These are phyloP conservation scores for Penicillium sclerotigenum DNA, from an alignment of 2,329 filamentous ascomycete species.

Conservation along the genomic window DNA sequence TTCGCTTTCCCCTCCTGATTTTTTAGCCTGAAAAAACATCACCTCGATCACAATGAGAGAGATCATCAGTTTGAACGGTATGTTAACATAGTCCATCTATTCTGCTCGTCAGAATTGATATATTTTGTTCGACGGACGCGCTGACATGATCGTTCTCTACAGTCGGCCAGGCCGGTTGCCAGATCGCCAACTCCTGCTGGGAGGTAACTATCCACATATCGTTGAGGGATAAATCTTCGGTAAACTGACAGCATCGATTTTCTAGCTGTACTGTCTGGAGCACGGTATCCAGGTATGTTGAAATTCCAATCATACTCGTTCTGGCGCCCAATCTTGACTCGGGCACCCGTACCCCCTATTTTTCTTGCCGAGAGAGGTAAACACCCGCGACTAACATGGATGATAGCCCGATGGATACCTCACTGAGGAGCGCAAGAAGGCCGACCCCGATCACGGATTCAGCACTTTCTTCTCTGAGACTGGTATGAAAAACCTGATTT, in stretches of 20 bases:
- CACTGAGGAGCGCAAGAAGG: conserved; percentile 93
- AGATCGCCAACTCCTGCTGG: conserved; percentile 99
- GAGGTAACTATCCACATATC: conserved; percentile 69
- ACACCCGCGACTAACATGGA: conserved; percentile 26
- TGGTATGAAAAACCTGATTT: conserved; percentile 58
- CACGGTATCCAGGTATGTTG: conserved; percentile 92
- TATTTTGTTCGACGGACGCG: conserved; percentile 28
- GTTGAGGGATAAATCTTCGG: conserved; percentile 9
- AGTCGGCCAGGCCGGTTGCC: conserved; percentile 99
- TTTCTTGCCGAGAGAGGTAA: conserved; percentile 17
- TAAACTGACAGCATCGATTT: conserved; percentile 36
- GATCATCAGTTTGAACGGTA: conserved; percentile 99
- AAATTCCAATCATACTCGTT: conserved; percentile 12
- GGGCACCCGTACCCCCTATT: conserved; percentile 20
- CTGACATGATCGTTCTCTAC: conserved; percentile 33
- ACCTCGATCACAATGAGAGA: conserved; percentile 77
- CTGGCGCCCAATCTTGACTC: conserved; percentile 18
- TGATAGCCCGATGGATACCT: conserved; percentile 93
- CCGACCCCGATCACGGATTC: conserved; percentile 93
- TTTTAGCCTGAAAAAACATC: conserved; percentile 22
- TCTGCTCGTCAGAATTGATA: conserved; percentile 13
- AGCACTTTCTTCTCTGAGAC: conserved; percentile 99
- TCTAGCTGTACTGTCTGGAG: conserved; percentile 98
- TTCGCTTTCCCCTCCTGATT: conserved; percentile 27
- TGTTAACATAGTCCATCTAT: conserved; percentile 34